A percentile compares a stretch with the other conserved stretches of the same genome.
Conservation (phyloP, 139 green algal species). For the Tetradesmus lagerheimii region DNA sequence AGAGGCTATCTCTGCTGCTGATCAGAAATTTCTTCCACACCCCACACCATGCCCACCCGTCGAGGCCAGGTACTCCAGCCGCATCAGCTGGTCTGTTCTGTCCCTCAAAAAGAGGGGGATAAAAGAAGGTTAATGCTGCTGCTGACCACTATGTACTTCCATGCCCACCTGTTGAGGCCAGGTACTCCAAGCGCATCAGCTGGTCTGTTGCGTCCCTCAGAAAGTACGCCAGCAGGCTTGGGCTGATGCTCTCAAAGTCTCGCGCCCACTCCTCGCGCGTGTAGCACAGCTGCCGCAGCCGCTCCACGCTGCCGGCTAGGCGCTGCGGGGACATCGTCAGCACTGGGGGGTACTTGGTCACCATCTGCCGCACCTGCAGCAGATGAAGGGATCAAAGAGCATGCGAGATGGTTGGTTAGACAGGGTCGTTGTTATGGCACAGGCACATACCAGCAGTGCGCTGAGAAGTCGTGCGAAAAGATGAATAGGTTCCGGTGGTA, state of each 20-base stretch:
- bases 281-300: slow-evolving; percentile 55
- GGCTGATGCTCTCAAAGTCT: slow-evolving; percentile 55
- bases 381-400: no score
- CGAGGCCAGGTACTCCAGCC: slow-evolving; percentile 66
- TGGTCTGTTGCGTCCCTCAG: slow-evolving; percentile 56
- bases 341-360: slow-evolving; percentile 60
- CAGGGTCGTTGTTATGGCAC: no score
- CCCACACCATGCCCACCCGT: no score
- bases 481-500: no score
- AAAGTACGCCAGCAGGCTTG: slow-evolving; percentile 62
- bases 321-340: slow-evolving; percentile 39
- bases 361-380: slow-evolving; percentile 45
- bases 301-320: slow-evolving; percentile 20
- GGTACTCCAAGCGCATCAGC: slow-evolving; percentile 64
- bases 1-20: no score
- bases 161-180: slow-evolving; percentile 55
- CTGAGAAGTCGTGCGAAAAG: no score
- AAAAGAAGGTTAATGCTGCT: no score
- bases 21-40: no score
- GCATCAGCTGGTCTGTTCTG: slow-evolving; percentile 50
- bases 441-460: no score
- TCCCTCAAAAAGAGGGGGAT: slow-evolving; percentile 64
- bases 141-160: no score
- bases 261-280: slow-evolving; percentile 54
- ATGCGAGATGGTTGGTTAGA: neutral